Evolutionary conservation across 768 basidiomycete species (phyloP), one percentile per base, ranked within the genome.

Genomic region (Dacryopinax primogenitus): DNA sequence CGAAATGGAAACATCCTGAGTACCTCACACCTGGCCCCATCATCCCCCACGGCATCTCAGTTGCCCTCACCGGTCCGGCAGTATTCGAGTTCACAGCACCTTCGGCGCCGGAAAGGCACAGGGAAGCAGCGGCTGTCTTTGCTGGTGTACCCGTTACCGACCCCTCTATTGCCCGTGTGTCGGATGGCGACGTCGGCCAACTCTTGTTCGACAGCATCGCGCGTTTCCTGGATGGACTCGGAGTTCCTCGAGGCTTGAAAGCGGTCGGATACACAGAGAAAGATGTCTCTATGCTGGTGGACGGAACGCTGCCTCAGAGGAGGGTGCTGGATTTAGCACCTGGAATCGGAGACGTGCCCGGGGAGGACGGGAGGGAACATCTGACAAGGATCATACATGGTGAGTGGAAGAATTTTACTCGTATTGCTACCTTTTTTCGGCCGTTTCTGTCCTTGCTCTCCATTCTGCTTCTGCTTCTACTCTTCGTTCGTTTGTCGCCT

Each of bases 11-110:
- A 72, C 92, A 95, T 73, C 84, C 91, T 28, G 94, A 92, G 47
- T 98, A 98, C 76, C 77, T 81, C 21, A 85, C 85, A n/a, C 82
- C 87, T 68, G 80, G 83, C 62, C 93, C 94, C 6, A 92, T 98
- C 68, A 92, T 98, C 66, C 94, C 94, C 13, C 93, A 96, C 71
- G 93, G 93, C 61, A 79, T 95, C 71, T 88, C 90, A 69, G 92
- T 95, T 61, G 91, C 93, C 3, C 77, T 95, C 65, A 90, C 91
- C 21, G 92, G 90, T 11, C 92, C 92, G 32, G 88, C 95, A 83
- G 95, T 97, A 45, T 97, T 98, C 81, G 84, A 88, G 71, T 97
- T 94, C 76, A 97, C 95, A 7, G 88, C 95, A 0, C 93, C 95
- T 6, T 94, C 94, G 3, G 86, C 91, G 0, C 92, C 93, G 1